Evolutionary conservation across 345 rosid genomes (phyloP).

Genomic region (Hirschfeldia incana): DNA sequence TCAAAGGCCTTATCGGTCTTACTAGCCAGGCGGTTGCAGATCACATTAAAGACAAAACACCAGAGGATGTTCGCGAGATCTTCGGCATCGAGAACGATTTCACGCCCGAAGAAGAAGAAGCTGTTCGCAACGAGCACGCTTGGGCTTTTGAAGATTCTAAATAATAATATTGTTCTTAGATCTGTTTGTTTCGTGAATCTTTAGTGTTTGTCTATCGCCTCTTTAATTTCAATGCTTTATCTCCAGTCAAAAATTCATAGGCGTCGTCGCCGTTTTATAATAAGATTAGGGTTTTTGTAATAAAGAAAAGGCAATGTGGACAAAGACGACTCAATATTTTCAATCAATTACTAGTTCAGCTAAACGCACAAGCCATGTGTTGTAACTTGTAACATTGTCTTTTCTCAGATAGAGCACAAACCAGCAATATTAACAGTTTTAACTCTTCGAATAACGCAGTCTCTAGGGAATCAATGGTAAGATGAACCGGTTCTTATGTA

Average conservation of each 20-base stretch:
- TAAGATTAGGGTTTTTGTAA: not conserved
- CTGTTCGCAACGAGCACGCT: slow-evolving; percentile 51
- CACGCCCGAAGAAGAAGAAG: slow-evolving; percentile 59
- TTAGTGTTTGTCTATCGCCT: not conserved
- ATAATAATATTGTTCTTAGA: not conserved
- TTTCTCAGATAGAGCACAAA: not conserved
- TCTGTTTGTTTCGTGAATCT: not conserved
- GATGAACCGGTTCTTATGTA: slow-evolving; percentile 38
- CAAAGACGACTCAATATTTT: too few relatives aligned
- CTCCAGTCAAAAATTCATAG: not conserved
- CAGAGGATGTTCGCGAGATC: slow-evolving; percentile 53
- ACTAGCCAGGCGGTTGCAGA: slow-evolving; percentile 62
- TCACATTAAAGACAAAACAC: slow-evolving; percentile 54
- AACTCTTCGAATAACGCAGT: slow-evolving; percentile 34
- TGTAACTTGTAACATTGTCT: not conserved
- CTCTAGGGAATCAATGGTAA: slow-evolving; percentile 38
- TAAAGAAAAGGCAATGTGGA: not conserved
- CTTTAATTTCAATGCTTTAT: not conserved
- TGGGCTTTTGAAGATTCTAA: slow-evolving; percentile 59
- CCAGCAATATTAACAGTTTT: not conserved
- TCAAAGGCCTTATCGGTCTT: slow-evolving; percentile 56
- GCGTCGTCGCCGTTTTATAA: not conserved
- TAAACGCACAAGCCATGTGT: not conserved
- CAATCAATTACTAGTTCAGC: not conserved
- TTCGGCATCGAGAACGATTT: slow-evolving; percentile 58